phyloP scores from a whole-genome alignment of 1,284 basidiomycete genomes.

The Sphaerobolus stellatus region DNA sequence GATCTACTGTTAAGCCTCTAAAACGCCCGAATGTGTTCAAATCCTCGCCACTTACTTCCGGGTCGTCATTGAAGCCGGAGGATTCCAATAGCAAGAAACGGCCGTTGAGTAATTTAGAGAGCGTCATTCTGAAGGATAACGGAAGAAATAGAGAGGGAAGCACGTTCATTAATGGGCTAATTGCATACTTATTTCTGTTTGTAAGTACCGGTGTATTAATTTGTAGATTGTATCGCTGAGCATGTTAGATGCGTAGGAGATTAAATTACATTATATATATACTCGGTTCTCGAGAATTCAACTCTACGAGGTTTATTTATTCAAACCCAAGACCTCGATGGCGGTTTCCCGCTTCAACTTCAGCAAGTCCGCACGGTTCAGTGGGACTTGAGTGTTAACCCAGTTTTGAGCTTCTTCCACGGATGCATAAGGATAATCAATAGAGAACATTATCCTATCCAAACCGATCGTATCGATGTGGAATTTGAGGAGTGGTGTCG shows the following conservation, averaged over 20 bases:
- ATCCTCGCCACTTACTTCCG: slow-evolving; percentile 7
- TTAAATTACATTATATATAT: too few species aligned
- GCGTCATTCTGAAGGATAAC: slow-evolving; percentile 83
- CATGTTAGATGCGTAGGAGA: too few species aligned
- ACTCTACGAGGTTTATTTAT: slow-evolving; percentile 2
- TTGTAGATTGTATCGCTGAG: too few species aligned
- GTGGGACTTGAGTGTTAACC: background rate
- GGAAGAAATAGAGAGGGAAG: slow-evolving; percentile 66
- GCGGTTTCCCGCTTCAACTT: slow-evolving; percentile 7
- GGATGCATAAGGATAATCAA: slow-evolving; percentile 40
- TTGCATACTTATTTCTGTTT: too few species aligned
- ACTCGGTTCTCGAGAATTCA: too few species aligned
- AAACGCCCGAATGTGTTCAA: slow-evolving; percentile 81
- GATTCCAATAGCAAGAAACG: slow-evolving; percentile 13
- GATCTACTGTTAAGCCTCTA: slow-evolving; percentile 41
- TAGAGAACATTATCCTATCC: slow-evolving; percentile 41
- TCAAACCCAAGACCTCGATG: slow-evolving; percentile 8
- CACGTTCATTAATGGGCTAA: too few species aligned
- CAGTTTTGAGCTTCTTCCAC: slow-evolving; percentile 17
- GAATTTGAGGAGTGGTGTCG: slow-evolving; percentile 38
- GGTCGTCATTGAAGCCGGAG: background rate
- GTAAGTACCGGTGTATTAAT: too few species aligned
- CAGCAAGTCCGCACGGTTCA: background rate
- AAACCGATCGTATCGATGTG: slow-evolving; percentile 41
- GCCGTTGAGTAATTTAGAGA: slow-evolving; percentile 79